phyloP scores from a whole-genome alignment of 345 rosid species.

The Pistacia atlantica region DNA sequence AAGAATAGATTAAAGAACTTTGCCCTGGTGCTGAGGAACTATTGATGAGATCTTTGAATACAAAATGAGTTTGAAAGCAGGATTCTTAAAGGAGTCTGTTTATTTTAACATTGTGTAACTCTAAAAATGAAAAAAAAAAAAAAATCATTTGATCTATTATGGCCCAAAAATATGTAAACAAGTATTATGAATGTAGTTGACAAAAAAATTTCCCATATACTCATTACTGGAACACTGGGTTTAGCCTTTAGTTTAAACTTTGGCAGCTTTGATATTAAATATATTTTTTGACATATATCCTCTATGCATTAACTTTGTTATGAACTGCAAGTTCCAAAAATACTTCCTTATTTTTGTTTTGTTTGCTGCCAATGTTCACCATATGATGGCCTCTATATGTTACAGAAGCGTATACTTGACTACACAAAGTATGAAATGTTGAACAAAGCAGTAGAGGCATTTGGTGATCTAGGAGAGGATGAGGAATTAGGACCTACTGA shows the following conservation, averaged over 20 bases:
- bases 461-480: slow-evolving; percentile 89
- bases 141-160: too few species aligned
- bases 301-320: neutral
- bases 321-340: neutral
- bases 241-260: neutral
- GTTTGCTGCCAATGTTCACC: slow-evolving; percentile 5
- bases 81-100: too few species aligned
- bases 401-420: slow-evolving; percentile 80
- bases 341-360: neutral
- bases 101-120: too few species aligned
- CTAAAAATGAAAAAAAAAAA: too few species aligned
- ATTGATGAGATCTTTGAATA: too few species aligned
- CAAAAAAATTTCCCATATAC: neutral
- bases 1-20: too few species aligned
- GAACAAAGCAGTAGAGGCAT: slow-evolving; percentile 79
- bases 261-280: neutral
- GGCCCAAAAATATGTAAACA: too few species aligned
- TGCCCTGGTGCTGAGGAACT: too few species aligned
- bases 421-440: slow-evolving; percentile 86
- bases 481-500: slow-evolving; percentile 98
- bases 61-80: too few species aligned
- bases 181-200: too few species aligned
- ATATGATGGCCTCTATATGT: slow-evolving; percentile 6
- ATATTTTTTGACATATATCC: neutral
- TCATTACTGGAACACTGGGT: neutral